These are phyloP conservation scores for Lolium perenne DNA, from an alignment of 176 grass and related monocot genomes.

Conservation along the genomic window DNA sequence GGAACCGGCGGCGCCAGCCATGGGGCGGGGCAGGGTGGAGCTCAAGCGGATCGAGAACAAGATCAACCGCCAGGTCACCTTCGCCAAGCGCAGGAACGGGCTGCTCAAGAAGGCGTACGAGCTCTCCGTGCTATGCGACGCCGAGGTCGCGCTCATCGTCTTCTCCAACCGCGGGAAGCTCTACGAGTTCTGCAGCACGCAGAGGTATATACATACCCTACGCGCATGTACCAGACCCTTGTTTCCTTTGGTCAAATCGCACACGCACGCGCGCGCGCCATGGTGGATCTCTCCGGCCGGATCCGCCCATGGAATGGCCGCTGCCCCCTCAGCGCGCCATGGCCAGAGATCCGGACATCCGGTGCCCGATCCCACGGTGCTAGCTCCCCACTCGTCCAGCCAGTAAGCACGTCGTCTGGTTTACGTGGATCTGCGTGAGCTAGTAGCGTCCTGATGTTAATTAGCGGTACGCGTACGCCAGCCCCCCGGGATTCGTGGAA, in stretches of 20 bases:
- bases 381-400: background rate
- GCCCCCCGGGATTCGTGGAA: background rate
- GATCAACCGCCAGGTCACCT: conserved; percentile 80
- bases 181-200: conserved; percentile 78
- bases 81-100: conserved; percentile 76
- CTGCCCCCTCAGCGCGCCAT: no score
- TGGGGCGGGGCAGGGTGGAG: conserved; percentile 66
- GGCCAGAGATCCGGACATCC: background rate
- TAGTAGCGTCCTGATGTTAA: no score
- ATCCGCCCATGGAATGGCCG: conserved; percentile 6
- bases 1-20: background rate
- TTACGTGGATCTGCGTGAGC: background rate
- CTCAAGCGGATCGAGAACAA: conserved; percentile 80
- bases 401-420: background rate
- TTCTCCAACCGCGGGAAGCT: conserved; percentile 83
- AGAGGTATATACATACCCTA: conserved; percentile 36
- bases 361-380: background rate
- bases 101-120: conserved; percentile 84
- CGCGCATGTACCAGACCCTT: background rate
- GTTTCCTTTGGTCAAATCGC: background rate
- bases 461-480: background rate
- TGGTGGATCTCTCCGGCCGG: background rate
- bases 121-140: conserved; percentile 84
- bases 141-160: conserved; percentile 81
- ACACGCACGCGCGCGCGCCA: background rate